Conservation (phyloP, 495 filamentous ascomycete genomes). For the Tuber aestivum region DNA sequence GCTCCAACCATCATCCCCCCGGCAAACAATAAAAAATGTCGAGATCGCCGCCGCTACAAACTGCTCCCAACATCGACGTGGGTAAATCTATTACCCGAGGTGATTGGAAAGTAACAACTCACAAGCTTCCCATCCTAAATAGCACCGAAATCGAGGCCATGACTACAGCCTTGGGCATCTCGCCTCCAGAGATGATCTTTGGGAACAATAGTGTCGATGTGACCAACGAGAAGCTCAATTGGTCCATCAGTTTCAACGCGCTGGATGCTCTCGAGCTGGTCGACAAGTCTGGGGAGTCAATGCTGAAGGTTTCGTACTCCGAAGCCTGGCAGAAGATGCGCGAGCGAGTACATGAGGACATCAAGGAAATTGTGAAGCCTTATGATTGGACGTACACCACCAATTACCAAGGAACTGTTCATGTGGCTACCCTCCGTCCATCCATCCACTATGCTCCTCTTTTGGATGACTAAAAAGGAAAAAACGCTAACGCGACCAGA, state of each 20-base stretch:
- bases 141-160: constrained; percentile 83
- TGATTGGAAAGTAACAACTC: constrained; percentile 49
- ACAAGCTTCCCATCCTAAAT: constrained; percentile 83
- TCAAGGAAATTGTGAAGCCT: constrained; percentile 86
- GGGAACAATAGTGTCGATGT: constrained; percentile 81
- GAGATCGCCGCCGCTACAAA: background rate
- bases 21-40: background rate
- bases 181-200: constrained; percentile 97
- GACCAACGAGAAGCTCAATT: constrained; percentile 61
- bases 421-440: background rate
- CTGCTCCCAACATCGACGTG: constrained; percentile 17
- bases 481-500: background rate
- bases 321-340: constrained; percentile 64
- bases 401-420: constrained; percentile 65
- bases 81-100: constrained; percentile 30
- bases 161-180: constrained; percentile 68
- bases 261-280: constrained; percentile 81
- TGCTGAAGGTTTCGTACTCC: constrained; percentile 91
- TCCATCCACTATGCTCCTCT: constrained; percentile 22
- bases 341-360: constrained; percentile 77
- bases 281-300: constrained; percentile 82
- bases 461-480: background rate
- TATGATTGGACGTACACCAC: constrained; percentile 98
- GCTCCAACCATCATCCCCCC: background rate
- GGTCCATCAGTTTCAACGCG: constrained; percentile 73